Evolutionary conservation across 73 alveolate species (phyloP).

Genomic region (Paramecium sonneborni): DNA sequence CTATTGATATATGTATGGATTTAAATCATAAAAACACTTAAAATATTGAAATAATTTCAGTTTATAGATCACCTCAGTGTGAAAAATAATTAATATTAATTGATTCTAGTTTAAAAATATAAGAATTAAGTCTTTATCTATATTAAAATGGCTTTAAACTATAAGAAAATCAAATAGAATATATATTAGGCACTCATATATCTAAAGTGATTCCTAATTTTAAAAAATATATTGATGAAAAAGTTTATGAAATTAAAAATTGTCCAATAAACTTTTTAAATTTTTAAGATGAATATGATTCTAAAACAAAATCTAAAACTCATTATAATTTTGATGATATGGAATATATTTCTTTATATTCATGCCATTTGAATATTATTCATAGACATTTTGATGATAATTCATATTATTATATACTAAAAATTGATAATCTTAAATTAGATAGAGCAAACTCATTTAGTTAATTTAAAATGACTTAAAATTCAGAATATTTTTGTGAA

Average conservation of each 20-base stretch:
- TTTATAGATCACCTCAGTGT: not conserved
- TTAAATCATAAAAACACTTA: not conserved
- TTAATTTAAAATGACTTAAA: not conserved
- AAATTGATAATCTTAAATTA: not conserved
- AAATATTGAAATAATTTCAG: not conserved
- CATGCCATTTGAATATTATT: not conserved
- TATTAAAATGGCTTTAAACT: not conserved
- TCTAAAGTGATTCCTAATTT: conserved; percentile 8
- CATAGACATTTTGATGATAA: not conserved
- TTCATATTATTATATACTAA: not conserved
- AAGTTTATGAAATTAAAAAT: not conserved
- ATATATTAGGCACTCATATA: not conserved
- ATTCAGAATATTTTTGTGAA: not conserved
- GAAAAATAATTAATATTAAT: not conserved
- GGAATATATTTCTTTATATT: not conserved
- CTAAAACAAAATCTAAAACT: conserved; percentile 1
- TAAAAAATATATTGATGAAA: conserved; percentile 3
- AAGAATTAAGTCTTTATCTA: not conserved
- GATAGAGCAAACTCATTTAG: not conserved
- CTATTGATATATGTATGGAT: conserved; percentile 39
- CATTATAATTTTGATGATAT: not conserved
- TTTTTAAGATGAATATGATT: not conserved
- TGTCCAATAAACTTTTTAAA: not conserved
- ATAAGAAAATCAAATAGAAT: not conserved
- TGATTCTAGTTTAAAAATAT: not conserved